Evolutionary conservation across 768 basidiomycete genomes (phyloP), one percentile per base, ranked within the genome.

Genomic region (Pisolithus microcarpus): DNA sequence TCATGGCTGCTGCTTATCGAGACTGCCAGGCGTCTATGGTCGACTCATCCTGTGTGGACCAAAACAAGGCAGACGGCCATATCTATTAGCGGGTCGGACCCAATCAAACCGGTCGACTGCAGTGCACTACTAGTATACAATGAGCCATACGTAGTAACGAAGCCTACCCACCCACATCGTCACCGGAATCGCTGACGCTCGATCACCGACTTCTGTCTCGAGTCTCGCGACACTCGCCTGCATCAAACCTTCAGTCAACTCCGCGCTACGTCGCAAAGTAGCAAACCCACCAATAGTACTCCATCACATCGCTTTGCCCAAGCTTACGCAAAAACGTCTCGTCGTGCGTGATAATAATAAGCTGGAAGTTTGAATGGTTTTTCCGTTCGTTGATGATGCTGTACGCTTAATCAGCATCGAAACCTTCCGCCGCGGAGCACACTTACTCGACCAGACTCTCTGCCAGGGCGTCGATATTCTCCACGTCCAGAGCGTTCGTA

Each of bases 341-440:
- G 70, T 97, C 93, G 67, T 97, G 95, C 3, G 96, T 99, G 67
- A 94, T 95, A 62, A 95, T 85, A 59, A 98, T 85, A 34, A 98
- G 78, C 70, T 99, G 96, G 78, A 98, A 96, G 65, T 95, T 96
- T 5, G 85, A 78, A 60, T 91, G 86, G 42, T 76, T 77, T 67
- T 87, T 86, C 53, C 94, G 84, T 61, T 97, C 93, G 52, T 93
- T 84, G 71, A 98, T 95, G 64, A 98, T 93, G 58, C 91, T 95
- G 56, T 37, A 37, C 30, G 21, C 50, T 39, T 43, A 43, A 10
- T 48, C 36, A 34, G 34, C 34, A 48, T 16, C 43, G 37, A 46
- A 51, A 39, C n/a, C 5, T 34, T 30, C 23, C 15, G 24, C n/a
- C 8, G n/a, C 18, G 45, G 34, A 38, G 16, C 42, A 5, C 38